A percentile compares a stretch with the other conserved stretches of the same genome.
phyloP scores from a whole-genome alignment of 2,329 filamentous ascomycete genomes.

The Trichoderma atrobrunneum region DNA sequence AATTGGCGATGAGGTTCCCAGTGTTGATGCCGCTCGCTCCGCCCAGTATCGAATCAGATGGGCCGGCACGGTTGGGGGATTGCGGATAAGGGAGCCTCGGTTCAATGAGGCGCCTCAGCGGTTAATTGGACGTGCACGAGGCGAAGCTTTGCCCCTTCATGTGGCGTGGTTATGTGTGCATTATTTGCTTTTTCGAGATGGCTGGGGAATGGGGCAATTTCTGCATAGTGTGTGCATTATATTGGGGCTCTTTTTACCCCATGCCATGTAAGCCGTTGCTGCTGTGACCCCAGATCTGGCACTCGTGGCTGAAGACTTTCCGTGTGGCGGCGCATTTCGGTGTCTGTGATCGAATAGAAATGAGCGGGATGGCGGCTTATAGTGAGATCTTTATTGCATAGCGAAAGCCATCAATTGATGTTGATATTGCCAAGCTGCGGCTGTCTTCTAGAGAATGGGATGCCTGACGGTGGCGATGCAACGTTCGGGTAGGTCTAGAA shows the following conservation, averaged over 20 bases:
- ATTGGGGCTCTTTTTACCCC: background rate
- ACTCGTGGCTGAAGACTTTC: background rate
- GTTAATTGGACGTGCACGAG: background rate
- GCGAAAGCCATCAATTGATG: background rate
- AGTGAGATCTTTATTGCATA: background rate
- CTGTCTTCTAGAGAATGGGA: background rate
- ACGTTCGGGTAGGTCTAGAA: background rate
- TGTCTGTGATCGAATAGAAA: background rate
- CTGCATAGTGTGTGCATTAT: background rate
- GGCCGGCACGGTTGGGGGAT: background rate
- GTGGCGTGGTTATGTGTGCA: conserved; percentile 4
- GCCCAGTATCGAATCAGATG: conserved; percentile 12
- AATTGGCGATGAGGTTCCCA: background rate
- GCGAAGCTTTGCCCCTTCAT: background rate
- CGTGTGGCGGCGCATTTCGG: background rate
- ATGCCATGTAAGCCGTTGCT: background rate
- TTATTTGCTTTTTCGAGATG: background rate
- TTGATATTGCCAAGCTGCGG: background rate
- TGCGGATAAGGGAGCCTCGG: conserved; percentile 12
- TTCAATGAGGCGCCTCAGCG: background rate
- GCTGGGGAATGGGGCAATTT: conserved; percentile 3
- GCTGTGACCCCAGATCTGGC: background rate
- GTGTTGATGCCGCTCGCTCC: background rate
- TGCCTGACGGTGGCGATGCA: background rate
- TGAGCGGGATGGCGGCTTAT: background rate